phyloP scores from a whole-genome alignment of 2,329 filamentous ascomycete genomes.

The Trichoderma afroharzianum region DNA sequence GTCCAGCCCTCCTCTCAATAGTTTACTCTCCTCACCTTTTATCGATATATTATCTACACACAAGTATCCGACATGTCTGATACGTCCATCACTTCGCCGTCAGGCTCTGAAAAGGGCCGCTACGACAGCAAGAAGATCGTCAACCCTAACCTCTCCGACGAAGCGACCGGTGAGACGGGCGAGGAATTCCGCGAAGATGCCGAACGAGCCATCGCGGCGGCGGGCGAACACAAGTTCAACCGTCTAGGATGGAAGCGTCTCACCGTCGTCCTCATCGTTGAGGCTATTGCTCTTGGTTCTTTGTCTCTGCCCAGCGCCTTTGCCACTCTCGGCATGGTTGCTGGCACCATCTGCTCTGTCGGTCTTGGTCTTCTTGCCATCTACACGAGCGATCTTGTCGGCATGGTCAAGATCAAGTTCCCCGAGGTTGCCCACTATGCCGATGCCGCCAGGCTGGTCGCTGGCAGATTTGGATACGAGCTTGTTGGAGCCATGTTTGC shows the following conservation, averaged over 20 bases:
- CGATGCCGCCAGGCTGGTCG: constrained; percentile 61
- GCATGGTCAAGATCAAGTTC: constrained; percentile 46
- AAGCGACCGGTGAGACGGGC: constrained; percentile 32
- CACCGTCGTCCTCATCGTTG: constrained; percentile 53
- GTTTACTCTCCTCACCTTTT: background rate
- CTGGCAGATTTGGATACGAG: constrained; percentile 58
- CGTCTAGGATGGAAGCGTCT: constrained; percentile 56
- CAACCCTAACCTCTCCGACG: constrained; percentile 22
- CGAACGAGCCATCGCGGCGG: constrained; percentile 44
- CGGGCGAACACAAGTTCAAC: constrained; percentile 48
- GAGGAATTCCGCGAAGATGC: constrained; percentile 46
- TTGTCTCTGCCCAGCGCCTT: constrained; percentile 51
- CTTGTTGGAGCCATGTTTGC: constrained; percentile 59
- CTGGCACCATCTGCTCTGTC: constrained; percentile 42
- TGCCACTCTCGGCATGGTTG: constrained; percentile 51
- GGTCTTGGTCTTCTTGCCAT: constrained; percentile 45
- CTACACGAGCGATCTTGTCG: constrained; percentile 46
- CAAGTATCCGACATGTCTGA: constrained; percentile 13
- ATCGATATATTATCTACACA: background rate
- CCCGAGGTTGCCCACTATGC: constrained; percentile 63
- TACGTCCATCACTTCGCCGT: constrained; percentile 13
- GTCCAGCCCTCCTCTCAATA: background rate
- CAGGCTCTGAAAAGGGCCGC: constrained; percentile 12
- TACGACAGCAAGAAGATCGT: constrained; percentile 19
- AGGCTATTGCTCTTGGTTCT: constrained; percentile 53